phyloP scores from a whole-genome alignment of 306 rosid genomes.

The Castanea sativa region DNA sequence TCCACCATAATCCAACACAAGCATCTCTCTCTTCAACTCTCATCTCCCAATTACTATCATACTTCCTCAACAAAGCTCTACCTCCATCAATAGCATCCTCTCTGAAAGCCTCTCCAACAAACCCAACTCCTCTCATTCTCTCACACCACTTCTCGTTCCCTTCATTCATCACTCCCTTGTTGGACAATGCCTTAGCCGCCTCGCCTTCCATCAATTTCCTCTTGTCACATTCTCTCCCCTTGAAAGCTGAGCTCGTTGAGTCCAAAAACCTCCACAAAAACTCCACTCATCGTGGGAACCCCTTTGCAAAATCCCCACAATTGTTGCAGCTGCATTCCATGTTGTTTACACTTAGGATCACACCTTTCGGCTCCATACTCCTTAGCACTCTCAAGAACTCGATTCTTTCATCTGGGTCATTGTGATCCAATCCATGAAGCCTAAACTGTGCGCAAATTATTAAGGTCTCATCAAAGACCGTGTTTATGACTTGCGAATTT shows the following conservation, averaged over 20 bases:
- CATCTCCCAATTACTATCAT: constrained; percentile 86
- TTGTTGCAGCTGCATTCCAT: constrained; percentile 64
- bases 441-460: constrained; percentile 84
- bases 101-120: constrained; percentile 45
- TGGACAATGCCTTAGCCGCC: constrained; percentile 72
- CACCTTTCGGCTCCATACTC: constrained; percentile 66
- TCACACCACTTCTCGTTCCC: constrained; percentile 79
- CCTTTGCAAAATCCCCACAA: constrained; percentile 60
- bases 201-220: constrained; percentile 92
- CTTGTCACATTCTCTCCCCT: constrained; percentile 72
- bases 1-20: constrained; percentile 77
- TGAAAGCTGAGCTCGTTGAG: constrained; percentile 76
- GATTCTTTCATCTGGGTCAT: constrained; percentile 53
- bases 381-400: constrained; percentile 53
- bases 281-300: constrained; percentile 63
- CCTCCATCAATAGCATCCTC: constrained; percentile 78
- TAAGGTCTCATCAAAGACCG: constrained; percentile 50
- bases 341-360: constrained; percentile 77
- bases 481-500: constrained; percentile 38
- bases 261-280: constrained; percentile 80
- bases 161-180: constrained; percentile 68
- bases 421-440: constrained; percentile 67
- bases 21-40: constrained; percentile 59
- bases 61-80: constrained; percentile 78
- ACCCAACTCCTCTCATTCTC: constrained; percentile 71